Evolutionary conservation across 1,284 basidiomycete species (phyloP), one percentile per base, ranked within the genome.

Genomic region (Xerocomus nothofagi): DNA sequence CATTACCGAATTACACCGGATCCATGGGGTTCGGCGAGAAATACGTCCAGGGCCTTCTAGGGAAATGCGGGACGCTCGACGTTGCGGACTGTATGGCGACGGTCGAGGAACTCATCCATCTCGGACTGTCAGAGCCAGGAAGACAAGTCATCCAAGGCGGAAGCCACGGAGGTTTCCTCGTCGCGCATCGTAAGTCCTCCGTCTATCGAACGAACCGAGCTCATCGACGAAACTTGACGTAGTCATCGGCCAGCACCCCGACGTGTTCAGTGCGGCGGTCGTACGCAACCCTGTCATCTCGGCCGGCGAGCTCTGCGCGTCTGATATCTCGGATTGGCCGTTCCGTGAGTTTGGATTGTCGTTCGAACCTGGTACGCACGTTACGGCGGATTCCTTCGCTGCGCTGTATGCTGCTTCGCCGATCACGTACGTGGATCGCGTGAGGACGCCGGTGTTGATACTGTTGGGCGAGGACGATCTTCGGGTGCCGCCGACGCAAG

Each of bases 301-400:
- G 10, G 71, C 71, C 0, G 81, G 81, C 6, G 78, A 82, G 34
- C 68, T 81, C 20, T 68, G 76, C 1, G 34, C 51, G 0, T 71
- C 39, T 0, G 88, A 91, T 56, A 89, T 90, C 34, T 79, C 83
- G 3, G 88, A 90, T 58, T 90, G 87, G 87, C 78, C 79, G 34
- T 83, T 74, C 57, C 61, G 68, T 12, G 87, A 90, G 65, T 80
- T 82, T 46, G 81, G 76, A 1, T 51, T 81, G 3, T 60, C 17
- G 54, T 71, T 29, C 38, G 49, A 40, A 3, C 62, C 67, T 0
- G 59, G 69, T 0, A 67, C 74, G 1, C 61, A 77, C 32, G 66
- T 84, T 49, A 72, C 73, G 0, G 73, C 78, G 0, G 71, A 72
- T 3, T 58, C 68, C 15, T 86, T 75, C 55, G 57, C 65, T 3